These are phyloP conservation scores for Alnus rubra DNA, from an alignment of 306 rosid genomes.

Conservation along the genomic window DNA sequence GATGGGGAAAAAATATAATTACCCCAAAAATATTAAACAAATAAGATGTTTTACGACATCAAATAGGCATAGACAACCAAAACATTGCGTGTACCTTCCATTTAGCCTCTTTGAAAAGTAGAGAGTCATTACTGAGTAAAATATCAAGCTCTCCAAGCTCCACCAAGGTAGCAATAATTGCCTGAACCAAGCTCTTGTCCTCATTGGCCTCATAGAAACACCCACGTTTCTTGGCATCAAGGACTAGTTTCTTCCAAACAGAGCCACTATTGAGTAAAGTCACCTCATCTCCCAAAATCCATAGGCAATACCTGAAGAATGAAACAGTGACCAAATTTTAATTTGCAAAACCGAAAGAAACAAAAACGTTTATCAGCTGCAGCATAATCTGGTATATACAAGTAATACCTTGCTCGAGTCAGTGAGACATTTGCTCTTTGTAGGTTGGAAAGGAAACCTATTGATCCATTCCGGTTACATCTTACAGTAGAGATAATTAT, in stretches of 20 bases:
- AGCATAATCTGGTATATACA: neutral
- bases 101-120: conserved; percentile 39
- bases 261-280: conserved; percentile 36
- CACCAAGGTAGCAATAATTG: conserved; percentile 31
- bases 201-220: conserved; percentile 52
- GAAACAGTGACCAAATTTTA: neutral
- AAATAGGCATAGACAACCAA: neutral
- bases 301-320: conserved; percentile 43
- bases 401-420: conserved; percentile 58
- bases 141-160: conserved; percentile 30
- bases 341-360: neutral
- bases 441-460: conserved; percentile 51
- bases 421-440: conserved; percentile 62
- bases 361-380: neutral
- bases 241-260: conserved; percentile 44
- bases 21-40: no score
- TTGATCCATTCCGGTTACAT: conserved; percentile 35
- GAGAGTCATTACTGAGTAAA: conserved; percentile 25
- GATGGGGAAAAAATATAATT: no score
- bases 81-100: conserved; percentile 45
- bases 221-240: conserved; percentile 40
- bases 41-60: no score
- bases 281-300: conserved; percentile 56
- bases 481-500: conserved; percentile 48
- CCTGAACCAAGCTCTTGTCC: conserved; percentile 39